These are phyloP conservation scores for Phytopythium mirpurense DNA, from an alignment of 352 stramenopile species.

Conservation along the genomic window DNA sequence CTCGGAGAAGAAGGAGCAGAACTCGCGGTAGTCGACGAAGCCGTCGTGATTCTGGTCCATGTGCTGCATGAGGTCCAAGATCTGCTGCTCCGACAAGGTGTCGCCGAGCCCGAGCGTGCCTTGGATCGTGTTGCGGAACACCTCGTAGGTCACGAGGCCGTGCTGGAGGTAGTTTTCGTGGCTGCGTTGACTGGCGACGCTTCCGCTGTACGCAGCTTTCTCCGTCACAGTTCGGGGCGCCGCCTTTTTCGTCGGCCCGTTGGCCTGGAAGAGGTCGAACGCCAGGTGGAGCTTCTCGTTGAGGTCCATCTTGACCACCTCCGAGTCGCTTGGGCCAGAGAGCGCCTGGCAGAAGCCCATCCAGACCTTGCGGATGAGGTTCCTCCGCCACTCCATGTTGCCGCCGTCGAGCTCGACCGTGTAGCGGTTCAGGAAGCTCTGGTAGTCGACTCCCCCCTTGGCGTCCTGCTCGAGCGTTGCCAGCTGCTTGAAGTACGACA, in stretches of 20 bases:
- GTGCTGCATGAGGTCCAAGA: constrained; percentile 92
- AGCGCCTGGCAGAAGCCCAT: constrained; percentile 60
- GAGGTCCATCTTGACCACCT: constrained; percentile 45
- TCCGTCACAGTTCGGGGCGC: constrained; percentile 12
- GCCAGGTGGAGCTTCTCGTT: constrained; percentile 63
- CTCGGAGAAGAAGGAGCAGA: constrained; percentile 83
- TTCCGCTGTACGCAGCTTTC: constrained; percentile 20
- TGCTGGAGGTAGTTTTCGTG: constrained; percentile 47
- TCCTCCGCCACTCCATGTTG: constrained; percentile 60
- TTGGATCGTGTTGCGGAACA: constrained; percentile 72
- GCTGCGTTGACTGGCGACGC: constrained; percentile 26
- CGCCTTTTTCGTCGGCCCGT: constrained; percentile 17
- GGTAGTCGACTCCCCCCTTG: constrained; percentile 49
- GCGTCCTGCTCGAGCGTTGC: constrained; percentile 35
- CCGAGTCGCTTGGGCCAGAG: constrained; percentile 21
- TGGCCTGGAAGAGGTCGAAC: constrained; percentile 60
- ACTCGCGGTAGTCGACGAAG: constrained; percentile 88
- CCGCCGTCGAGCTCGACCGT: constrained; percentile 52
- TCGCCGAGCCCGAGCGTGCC: constrained; percentile 43
- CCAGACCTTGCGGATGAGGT: constrained; percentile 70
- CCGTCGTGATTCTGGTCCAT: constrained; percentile 89
- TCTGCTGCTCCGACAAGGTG: constrained; percentile 84
- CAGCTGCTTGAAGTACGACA: constrained; percentile 69
- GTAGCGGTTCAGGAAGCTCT: constrained; percentile 73
- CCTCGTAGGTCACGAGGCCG: constrained; percentile 66